A percentile compares a stretch with the other conserved stretches of the same genome.
phyloP scores from a whole-genome alignment of 257 asterid genomes.

The Solanum arcanum region DNA sequence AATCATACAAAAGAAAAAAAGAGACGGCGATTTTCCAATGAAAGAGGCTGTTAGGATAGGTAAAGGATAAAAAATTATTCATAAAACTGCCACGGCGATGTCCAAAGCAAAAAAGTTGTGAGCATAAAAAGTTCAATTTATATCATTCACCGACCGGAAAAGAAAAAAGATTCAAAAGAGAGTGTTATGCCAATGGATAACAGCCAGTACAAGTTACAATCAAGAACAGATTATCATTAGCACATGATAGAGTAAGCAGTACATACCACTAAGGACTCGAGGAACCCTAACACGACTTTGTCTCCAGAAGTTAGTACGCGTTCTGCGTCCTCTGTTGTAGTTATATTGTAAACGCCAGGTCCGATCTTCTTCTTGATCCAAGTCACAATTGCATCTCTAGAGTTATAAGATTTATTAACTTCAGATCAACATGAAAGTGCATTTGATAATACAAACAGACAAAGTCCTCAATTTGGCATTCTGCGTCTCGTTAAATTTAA shows the following conservation, averaged over 20 bases:
- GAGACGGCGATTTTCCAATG: not conserved
- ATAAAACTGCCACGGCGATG: not conserved
- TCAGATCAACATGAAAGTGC: not conserved
- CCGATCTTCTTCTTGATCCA: slow-evolving; percentile 92
- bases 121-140: not conserved
- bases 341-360: slow-evolving; percentile 50
- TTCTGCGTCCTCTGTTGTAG: slow-evolving; percentile 66
- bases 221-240: not conserved
- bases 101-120: not conserved
- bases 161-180: not conserved
- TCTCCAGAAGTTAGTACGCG: slow-evolving; percentile 46
- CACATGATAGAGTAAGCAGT: not conserved
- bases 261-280: slow-evolving; percentile 74
- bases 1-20: not conserved
- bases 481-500: not conserved
- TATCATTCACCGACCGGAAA: not conserved
- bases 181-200: not conserved
- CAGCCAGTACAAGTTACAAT: not conserved
- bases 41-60: not conserved
- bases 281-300: slow-evolving; percentile 53
- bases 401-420: not conserved
- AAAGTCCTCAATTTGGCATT: not conserved
- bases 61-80: not conserved
- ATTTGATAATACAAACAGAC: not conserved
- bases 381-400: slow-evolving; percentile 73